Percentiles rank a stretch among this genome's conserved stretches.
These are phyloP conservation scores for Danielia oregonensis DNA, from an alignment of 805 yeast genomes.

Conservation along the genomic window DNA sequence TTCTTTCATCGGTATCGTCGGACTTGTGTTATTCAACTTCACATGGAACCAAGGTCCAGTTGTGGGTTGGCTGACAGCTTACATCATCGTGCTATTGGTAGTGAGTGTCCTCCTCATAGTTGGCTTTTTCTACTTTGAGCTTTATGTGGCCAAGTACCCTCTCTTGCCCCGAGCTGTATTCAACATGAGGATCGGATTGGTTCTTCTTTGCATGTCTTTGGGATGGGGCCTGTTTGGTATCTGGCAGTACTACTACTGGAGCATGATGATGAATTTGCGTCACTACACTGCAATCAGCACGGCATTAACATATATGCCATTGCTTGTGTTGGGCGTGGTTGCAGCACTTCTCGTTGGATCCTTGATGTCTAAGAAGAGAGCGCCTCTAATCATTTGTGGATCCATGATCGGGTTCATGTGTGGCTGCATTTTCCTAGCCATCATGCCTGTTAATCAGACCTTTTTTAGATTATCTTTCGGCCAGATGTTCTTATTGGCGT, in stretches of 20 bases:
- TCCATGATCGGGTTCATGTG: slow-evolving; percentile 52
- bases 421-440: slow-evolving; percentile 52
- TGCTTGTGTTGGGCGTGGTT: slow-evolving; percentile 48
- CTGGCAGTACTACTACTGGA: slow-evolving; percentile 64
- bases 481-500: slow-evolving; percentile 51
- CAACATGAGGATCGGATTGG: slow-evolving; percentile 42
- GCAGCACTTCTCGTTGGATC: slow-evolving; percentile 54
- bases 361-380: slow-evolving; percentile 43
- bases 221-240: slow-evolving; percentile 83
- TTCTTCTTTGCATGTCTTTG: slow-evolving; percentile 47
- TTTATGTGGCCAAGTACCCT: slow-evolving; percentile 43
- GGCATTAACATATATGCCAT: slow-evolving; percentile 42
- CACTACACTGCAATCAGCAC: slow-evolving; percentile 33
- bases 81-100: slow-evolving; percentile 53
- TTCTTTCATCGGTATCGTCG: slow-evolving; percentile 52
- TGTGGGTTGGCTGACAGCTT: slow-evolving; percentile 61
- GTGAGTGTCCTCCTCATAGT: slow-evolving; percentile 42
- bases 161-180: slow-evolving; percentile 51
- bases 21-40: slow-evolving; percentile 61
- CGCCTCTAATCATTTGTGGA: slow-evolving; percentile 47
- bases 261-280: slow-evolving; percentile 48
- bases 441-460: slow-evolving; percentile 55
- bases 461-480: slow-evolving; percentile 60
- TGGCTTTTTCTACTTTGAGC: slow-evolving; percentile 49
- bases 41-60: slow-evolving; percentile 75